Percentiles rank a stretch among this genome's conserved stretches.
phyloP scores from a whole-genome alignment of 495 filamentous ascomycete species.

The Cryomyces minteri region DNA sequence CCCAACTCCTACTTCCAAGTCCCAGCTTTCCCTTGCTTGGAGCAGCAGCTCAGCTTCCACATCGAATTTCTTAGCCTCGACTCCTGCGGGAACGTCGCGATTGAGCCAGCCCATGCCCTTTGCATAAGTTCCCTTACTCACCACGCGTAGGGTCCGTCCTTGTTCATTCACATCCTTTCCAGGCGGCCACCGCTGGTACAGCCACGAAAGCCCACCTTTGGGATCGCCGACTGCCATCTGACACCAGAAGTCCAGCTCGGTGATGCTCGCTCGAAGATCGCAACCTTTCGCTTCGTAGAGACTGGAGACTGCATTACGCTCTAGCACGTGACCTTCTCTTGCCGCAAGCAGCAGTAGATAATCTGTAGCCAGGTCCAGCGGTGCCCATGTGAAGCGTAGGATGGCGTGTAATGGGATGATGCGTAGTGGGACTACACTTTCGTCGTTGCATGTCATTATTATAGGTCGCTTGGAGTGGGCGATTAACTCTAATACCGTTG shows the following conservation, averaged over 20 bases:
- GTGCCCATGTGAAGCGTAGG: conserved; percentile 57
- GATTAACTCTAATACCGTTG: conserved; percentile 57
- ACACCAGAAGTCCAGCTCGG: conserved; percentile 88
- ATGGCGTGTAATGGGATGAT: conserved; percentile 65
- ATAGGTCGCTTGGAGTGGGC: conserved; percentile 75
- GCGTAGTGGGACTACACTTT: conserved; percentile 51
- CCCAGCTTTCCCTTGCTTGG: conserved; percentile 28
- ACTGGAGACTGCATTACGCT: conserved; percentile 41
- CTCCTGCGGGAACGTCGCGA: neutral
- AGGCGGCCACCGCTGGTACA: conserved; percentile 54
- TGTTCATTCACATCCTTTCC: conserved; percentile 47
- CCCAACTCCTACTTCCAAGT: neutral
- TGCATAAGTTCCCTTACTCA: conserved; percentile 66
- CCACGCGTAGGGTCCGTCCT: conserved; percentile 50
- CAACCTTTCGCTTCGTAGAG: conserved; percentile 47
- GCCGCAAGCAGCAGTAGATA: conserved; percentile 70
- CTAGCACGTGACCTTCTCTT: conserved; percentile 73
- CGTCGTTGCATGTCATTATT: conserved; percentile 88
- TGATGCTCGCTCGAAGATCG: conserved; percentile 70
- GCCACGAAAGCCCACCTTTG: conserved; percentile 80
- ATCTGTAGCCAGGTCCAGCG: conserved; percentile 51
- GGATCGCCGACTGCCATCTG: conserved; percentile 87
- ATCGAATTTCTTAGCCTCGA: conserved; percentile 3
- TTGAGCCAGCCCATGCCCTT: conserved; percentile 45
- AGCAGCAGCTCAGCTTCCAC: conserved; percentile 33